Evolutionary conservation across 768 basidiomycete species (phyloP), one percentile per base, ranked within the genome.

Genomic region (Inosperma sp.): DNA sequence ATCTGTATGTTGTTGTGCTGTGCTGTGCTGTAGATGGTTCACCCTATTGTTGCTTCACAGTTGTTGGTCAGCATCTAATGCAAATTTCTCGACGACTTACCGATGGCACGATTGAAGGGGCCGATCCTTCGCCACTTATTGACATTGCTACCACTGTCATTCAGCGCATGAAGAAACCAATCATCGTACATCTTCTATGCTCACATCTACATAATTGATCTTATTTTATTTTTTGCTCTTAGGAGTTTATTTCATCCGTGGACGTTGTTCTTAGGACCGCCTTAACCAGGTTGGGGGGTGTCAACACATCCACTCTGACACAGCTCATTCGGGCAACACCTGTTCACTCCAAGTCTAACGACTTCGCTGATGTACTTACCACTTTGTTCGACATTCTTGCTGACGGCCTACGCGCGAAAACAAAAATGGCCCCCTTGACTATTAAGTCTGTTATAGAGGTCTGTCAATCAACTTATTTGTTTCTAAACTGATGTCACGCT

Each of bases 251-350:
- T 9, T 56, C 68, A 2, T 79, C 76, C 56, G 59, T 76, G n/a
- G 85, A 87, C 53, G 79, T 75, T 3, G 68, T 82, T n/a, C 65
- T 89, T 17, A 73, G 85, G 39, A 72, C 75, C 2, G 65, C 73
- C 12, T 59, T 86, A 43, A 70, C 70, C 30, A 75, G 83, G 47
- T 73, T 81, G 10, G 59, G n/a, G n/a, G n/a, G 64, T 35, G 72
- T 85, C n/a, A 67, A 68, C 7, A 62, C 67, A 4, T 55, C 62
- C 21, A 71, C 70, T 44, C 61, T 87, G 19, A 68, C 67, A 7
- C 71, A 70, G 4, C 65, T 86, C 1, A 65, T 86, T 21, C 59
- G 75, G 27, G 77, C 77, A 21, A 77, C 35, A 25, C 72, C 13
- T 72, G 72, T 51, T 71, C 75, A n/a, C 75, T 52, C 14, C 62